Evolutionary conservation across 768 basidiomycete genomes (phyloP), one percentile per base, ranked within the genome.

Genomic region (Rhodotorula taiwanensis): DNA sequence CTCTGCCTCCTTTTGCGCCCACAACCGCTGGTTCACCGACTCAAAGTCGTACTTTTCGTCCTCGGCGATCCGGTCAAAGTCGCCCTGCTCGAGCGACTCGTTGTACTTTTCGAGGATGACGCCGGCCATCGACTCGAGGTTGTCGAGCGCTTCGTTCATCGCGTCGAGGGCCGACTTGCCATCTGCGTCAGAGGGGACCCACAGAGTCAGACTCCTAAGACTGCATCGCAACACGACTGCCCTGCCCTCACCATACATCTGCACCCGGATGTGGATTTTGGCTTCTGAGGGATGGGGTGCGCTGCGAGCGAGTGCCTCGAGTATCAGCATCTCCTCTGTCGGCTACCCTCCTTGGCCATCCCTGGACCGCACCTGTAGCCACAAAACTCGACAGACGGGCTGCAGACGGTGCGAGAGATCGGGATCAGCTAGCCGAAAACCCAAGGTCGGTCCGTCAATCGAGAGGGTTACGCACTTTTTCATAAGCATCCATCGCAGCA

Each of bases 161-260:
- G 71, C 71, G 5, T 54, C 61, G 42, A 54, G 41, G 0, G 94
- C 89, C 6, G 92, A 94, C n/a, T 88, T 79, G 42, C 84, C 81
- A 73, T 97, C 94, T 95, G 72, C 15, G 43, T n/a, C n/a, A n/a
- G n/a, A n/a, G 13, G 25, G 18, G 28, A n/a, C 11, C 23, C 21
- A n/a, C n/a, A n/a, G n/a, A n/a, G n/a, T n/a, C n/a, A n/a, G n/a
- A n/a, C n/a, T n/a, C n/a, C n/a, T n/a, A n/a, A n/a, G n/a, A n/a
- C n/a, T n/a, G n/a, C n/a, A n/a, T n/a, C n/a, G n/a, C n/a, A n/a
- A n/a, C n/a, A n/a, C n/a, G n/a, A n/a, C n/a, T n/a, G n/a, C n/a
- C n/a, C n/a, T n/a, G n/a, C n/a, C n/a, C n/a, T n/a, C n/a, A 97
- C 92, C 92, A 71, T 97, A 95, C 94, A 98, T 98, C 82, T 98